Conservation (phyloP, 805 yeast genomes). For the Hanseniaspora nectarophila region DNA sequence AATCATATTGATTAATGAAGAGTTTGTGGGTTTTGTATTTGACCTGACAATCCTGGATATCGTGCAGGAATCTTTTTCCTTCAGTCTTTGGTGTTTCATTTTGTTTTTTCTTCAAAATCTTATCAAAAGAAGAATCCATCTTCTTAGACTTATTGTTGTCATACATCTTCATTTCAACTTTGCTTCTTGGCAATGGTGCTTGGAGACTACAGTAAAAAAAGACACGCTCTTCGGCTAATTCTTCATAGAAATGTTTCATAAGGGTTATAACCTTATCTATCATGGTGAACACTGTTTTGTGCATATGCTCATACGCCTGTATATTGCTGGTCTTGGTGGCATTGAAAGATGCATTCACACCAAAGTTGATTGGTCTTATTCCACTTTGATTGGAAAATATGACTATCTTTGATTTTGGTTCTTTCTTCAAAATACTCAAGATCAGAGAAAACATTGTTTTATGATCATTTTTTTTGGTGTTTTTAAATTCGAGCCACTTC, state of each 20-base stretch:
- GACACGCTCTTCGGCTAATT: conserved; percentile 1
- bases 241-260: background rate
- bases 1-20: background rate
- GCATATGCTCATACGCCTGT: conserved; percentile 29
- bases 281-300: conserved; percentile 29
- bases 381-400: conserved; percentile 84
- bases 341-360: background rate
- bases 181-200: background rate
- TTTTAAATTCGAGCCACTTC: conserved; percentile 44
- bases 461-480: conserved; percentile 14
- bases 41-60: background rate
- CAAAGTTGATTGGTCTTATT: conserved; percentile 3
- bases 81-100: background rate
- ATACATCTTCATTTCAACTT: background rate
- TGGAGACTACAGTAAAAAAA: conserved; percentile 1
- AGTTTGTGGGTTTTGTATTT: background rate
- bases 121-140: background rate
- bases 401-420: conserved; percentile 35
- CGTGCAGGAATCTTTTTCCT: conserved; percentile 16
- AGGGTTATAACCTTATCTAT: background rate
- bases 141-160: background rate
- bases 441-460: conserved; percentile 21
- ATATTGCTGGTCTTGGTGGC: background rate
- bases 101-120: background rate
- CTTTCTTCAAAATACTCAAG: conserved; percentile 13